A percentile compares a stretch with the other conserved stretches of the same genome.
These are phyloP conservation scores for Metschnikowia cubensis DNA, from an alignment of 805 yeast species.

Conservation along the genomic window DNA sequence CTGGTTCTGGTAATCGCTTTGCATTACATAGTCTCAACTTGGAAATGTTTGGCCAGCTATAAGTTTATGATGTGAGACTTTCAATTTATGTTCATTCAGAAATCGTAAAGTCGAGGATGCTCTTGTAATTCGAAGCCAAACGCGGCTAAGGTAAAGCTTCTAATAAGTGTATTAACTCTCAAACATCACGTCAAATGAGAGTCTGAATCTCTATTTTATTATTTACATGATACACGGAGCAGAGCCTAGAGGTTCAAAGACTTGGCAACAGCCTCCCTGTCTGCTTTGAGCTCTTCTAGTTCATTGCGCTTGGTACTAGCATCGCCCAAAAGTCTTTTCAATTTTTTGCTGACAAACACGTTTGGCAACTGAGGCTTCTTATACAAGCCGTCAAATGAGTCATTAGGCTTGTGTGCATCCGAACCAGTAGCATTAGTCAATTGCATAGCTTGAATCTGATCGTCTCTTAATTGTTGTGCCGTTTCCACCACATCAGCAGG, in stretches of 20 bases:
- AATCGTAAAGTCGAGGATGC: background rate
- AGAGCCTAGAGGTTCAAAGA: constrained; percentile 26
- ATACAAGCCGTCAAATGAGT: constrained; percentile 70
- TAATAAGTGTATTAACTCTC: background rate
- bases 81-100: background rate
- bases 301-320: constrained; percentile 19
- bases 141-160: background rate
- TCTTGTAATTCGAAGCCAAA: background rate
- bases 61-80: background rate
- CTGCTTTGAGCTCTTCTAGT: constrained; percentile 22
- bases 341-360: constrained; percentile 30
- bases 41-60: background rate
- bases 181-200: background rate
- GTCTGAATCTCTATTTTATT: background rate
- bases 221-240: background rate
- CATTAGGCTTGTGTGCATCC: constrained; percentile 61
- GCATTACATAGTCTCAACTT: background rate
- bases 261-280: constrained; percentile 27
- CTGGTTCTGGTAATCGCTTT: constrained; percentile 2
- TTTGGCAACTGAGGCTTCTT: constrained; percentile 42
- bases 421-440: constrained; percentile 58
- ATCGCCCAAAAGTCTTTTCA: constrained; percentile 24
- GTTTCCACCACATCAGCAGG: constrained; percentile 34
- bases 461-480: constrained; percentile 38
- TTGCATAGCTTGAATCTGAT: constrained; percentile 49